Evolutionary conservation across 2,329 filamentous ascomycete genomes (phyloP).

Genomic region (Immersiporthe knoxdaviesiana): DNA sequence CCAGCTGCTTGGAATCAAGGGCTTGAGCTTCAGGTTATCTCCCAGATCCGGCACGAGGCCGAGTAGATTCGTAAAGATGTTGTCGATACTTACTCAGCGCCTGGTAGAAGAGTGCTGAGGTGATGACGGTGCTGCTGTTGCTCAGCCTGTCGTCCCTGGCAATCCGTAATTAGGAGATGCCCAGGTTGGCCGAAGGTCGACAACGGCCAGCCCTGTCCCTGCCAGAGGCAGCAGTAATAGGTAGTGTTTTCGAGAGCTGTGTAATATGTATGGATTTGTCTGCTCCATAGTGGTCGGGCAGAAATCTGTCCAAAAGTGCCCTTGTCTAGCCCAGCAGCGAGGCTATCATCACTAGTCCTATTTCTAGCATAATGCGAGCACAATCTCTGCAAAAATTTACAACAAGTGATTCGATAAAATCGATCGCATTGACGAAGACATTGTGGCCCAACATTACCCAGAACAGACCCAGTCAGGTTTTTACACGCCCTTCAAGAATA

Average conservation of each 20-base stretch:
- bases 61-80: slow-evolving; percentile 4
- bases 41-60: background rate
- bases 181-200: background rate
- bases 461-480: too few species aligned
- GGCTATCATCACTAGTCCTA: too few species aligned
- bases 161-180: background rate
- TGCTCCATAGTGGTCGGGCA: background rate
- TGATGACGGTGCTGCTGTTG: background rate
- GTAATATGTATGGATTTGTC: background rate
- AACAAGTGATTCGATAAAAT: too few species aligned
- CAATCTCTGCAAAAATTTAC: too few species aligned
- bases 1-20: background rate
- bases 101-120: background rate
- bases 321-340: background rate
- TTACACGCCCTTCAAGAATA: too few species aligned
- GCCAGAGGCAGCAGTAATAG: slow-evolving; percentile 3
- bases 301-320: background rate
- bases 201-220: background rate
- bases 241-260: background rate
- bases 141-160: background rate
- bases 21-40: background rate
- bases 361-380: too few species aligned
- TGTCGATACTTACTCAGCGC: background rate
- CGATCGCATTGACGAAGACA: too few species aligned
- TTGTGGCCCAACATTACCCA: too few species aligned